Conservation (phyloP, 768 basidiomycete genomes). For the Gloeostereum incarnatum region DNA sequence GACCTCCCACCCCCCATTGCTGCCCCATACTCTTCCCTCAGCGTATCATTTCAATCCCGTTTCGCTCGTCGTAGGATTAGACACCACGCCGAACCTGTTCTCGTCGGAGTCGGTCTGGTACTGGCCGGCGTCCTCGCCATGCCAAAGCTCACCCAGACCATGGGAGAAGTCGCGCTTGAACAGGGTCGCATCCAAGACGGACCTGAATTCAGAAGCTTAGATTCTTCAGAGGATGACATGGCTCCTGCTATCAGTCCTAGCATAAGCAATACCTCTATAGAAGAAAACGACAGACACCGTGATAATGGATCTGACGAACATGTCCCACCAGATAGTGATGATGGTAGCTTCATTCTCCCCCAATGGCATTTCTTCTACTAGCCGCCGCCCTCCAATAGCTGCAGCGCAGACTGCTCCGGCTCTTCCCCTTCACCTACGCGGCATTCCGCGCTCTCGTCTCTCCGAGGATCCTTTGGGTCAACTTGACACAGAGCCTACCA, state of each 20-base stretch:
- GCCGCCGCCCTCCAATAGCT: conserved; percentile 40
- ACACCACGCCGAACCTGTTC: conserved; percentile 58
- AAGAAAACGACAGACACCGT: conserved; percentile 22
- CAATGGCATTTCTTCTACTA: conserved; percentile 7
- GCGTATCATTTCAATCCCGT: conserved; percentile 33
- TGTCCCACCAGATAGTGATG: conserved; percentile 1
- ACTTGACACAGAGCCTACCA: conserved; percentile 33
- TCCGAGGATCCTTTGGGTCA: conserved; percentile 75
- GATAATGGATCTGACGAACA: conserved; percentile 38
- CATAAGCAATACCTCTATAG: conserved; percentile 11
- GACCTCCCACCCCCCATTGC: conserved; percentile 59
- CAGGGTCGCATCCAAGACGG: conserved; percentile 75
- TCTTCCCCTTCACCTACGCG: conserved; percentile 53
- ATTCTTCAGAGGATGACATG: conserved; percentile 35
- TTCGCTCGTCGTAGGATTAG: conserved; percentile 59
- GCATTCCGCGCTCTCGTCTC: conserved; percentile 40
- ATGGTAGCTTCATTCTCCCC: conserved; percentile 4
- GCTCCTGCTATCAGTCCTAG: conserved; percentile 16
- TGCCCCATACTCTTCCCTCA: conserved; percentile 59
- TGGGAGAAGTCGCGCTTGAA: conserved; percentile 80
- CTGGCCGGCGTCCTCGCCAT: conserved; percentile 71
- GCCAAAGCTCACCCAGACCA: conserved; percentile 61
- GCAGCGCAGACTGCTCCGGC: conserved; percentile 71
- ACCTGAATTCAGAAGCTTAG: conserved; percentile 36
- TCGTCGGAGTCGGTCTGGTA: conserved; percentile 81